Conservation (phyloP, 805 yeast genomes). For the Myxozyma vanderwaltii region DNA sequence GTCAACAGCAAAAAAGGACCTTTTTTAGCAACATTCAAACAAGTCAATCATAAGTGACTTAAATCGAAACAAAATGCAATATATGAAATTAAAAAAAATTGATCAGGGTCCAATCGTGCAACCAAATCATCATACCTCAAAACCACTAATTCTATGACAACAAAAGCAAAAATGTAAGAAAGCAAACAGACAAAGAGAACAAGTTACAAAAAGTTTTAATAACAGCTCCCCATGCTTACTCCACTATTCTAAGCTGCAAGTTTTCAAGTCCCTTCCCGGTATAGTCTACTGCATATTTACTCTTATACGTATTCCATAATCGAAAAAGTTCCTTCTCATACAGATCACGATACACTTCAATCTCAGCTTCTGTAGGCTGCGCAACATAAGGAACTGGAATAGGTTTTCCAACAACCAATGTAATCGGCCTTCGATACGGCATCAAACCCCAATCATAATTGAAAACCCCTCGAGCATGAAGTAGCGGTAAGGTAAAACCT, state of each 20-base stretch:
- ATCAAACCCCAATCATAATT: conserved; percentile 89
- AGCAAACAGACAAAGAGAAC: neutral
- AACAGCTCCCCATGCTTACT: conserved; percentile 17
- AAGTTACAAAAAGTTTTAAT: neutral
- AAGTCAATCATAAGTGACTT: too few relatives aligned
- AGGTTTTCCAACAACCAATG: conserved; percentile 57
- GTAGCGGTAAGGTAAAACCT: conserved; percentile 87
- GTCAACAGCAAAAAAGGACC: neutral
- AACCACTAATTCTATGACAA: neutral
- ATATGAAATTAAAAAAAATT: too few relatives aligned
- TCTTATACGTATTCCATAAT: conserved; percentile 69
- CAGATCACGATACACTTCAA: conserved; percentile 69
- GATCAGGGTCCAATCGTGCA: neutral
- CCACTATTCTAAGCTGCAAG: conserved; percentile 28
- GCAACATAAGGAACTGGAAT: conserved; percentile 51
- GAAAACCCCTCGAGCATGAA: conserved; percentile 89
- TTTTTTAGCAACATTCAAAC: neutral
- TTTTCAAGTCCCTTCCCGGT: conserved; percentile 27
- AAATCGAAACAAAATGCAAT: too few relatives aligned
- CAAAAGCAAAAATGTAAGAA: neutral
- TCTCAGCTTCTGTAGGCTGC: conserved; percentile 51
- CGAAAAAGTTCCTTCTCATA: conserved; percentile 66
- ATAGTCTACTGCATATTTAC: conserved; percentile 43
- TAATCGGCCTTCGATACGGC: conserved; percentile 80
- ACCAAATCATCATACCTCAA: neutral